A percentile compares a stretch with the other conserved stretches of the same genome.
Conservation (phyloP, 2,329 filamentous ascomycete species). For the Talaromyces sp. region DNA sequence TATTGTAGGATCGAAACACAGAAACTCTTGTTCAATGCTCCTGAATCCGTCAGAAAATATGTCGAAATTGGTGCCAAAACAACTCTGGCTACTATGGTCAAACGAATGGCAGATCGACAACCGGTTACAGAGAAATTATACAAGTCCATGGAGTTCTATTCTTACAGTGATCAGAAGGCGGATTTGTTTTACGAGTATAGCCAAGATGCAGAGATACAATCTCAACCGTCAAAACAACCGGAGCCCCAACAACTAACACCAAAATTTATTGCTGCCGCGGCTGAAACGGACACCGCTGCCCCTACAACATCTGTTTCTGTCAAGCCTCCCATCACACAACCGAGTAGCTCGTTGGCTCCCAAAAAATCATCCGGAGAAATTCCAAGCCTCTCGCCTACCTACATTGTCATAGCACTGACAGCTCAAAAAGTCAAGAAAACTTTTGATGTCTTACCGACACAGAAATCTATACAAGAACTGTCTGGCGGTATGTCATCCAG, state of each 20-base stretch:
- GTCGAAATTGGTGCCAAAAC: conserved; percentile 81
- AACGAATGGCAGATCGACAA: conserved; percentile 4
- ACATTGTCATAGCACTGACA: conserved; percentile 2
- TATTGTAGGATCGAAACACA: conserved; percentile 80
- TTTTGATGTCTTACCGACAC: background rate
- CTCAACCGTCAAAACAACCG: background rate
- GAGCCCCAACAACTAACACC: background rate
- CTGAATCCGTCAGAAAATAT: conserved; percentile 87
- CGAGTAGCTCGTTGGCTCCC: too few species aligned
- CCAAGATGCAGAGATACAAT: background rate
- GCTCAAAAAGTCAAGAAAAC: conserved; percentile 4
- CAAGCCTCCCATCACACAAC: background rate
- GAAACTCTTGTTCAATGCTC: conserved; percentile 93
- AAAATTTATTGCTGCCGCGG: background rate
- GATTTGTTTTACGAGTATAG: conserved; percentile 97
- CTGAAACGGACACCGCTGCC: background rate
- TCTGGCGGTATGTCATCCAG: background rate
- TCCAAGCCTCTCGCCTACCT: background rate
- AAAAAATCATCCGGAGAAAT: background rate
- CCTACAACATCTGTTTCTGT: background rate
- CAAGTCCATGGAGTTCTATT: conserved; percentile 74
- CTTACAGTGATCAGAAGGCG: conserved; percentile 91
- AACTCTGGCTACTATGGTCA: conserved; percentile 4
- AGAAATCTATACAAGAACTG: conserved; percentile 8
- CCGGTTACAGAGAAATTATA: conserved; percentile 33